Conservation (phyloP, 2,329 filamentous ascomycete genomes). For the Penicillium occitanis region DNA sequence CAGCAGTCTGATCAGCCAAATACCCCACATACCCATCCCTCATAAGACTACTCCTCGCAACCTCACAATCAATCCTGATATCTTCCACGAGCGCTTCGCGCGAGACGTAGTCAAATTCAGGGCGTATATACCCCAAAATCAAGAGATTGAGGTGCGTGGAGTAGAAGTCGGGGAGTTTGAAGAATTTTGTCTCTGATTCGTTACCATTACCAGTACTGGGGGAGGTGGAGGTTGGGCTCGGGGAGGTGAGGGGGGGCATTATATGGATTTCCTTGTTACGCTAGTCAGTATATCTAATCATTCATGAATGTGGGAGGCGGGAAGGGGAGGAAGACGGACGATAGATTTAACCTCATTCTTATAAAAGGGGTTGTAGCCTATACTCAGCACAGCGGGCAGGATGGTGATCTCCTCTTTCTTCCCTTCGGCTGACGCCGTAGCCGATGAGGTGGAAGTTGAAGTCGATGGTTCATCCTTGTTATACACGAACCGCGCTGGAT, state of each 20-base stretch:
- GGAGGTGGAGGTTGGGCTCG: conserved; percentile 34
- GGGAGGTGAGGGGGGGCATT: conserved; percentile 65
- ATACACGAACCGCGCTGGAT: conserved; percentile 41
- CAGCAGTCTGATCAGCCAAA: conserved; percentile 44
- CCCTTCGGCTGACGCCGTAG: neutral
- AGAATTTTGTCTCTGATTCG: conserved; percentile 27
- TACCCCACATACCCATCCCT: conserved; percentile 60
- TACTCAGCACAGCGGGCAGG: conserved; percentile 87
- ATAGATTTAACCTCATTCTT: conserved; percentile 83
- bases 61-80: conserved; percentile 84
- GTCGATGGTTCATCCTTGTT: conserved; percentile 20
- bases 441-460: neutral
- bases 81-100: conserved; percentile 82
- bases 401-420: conserved; percentile 41
- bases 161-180: conserved; percentile 72
- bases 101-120: conserved; percentile 83
- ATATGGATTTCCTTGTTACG: conserved; percentile 75
- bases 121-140: conserved; percentile 82
- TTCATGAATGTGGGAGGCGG: neutral
- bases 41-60: conserved; percentile 70
- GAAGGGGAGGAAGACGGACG: conserved; percentile 38
- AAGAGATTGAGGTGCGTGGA: conserved; percentile 73
- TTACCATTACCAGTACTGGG: neutral
- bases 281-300: neutral
- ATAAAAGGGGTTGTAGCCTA: conserved; percentile 98